Percentiles rank a stretch among this genome's conserved stretches.
phyloP scores from a whole-genome alignment of 805 yeast genomes.

The Saturnispora silvae region DNA sequence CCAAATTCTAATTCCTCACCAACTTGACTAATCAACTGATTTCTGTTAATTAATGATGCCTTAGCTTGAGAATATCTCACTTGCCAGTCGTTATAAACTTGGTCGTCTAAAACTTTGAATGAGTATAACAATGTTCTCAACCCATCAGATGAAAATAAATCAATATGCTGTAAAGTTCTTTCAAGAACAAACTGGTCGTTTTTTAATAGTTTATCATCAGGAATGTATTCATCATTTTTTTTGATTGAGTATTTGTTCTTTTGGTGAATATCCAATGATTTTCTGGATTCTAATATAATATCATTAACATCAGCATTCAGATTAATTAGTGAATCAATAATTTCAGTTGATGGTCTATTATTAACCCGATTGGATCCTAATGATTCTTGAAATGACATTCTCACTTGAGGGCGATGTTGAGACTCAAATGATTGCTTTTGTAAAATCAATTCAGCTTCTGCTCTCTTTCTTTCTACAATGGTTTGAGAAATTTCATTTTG shows the following conservation, averaged over 20 bases:
- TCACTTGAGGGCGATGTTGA: constrained; percentile 11
- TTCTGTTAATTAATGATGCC: constrained; percentile 60
- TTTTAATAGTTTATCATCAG: constrained; percentile 44
- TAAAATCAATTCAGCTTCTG: constrained; percentile 68
- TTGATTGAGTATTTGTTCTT: constrained; percentile 35
- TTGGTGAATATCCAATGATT: constrained; percentile 52
- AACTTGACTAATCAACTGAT: constrained; percentile 51
- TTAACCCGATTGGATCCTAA: background rate
- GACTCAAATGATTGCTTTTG: constrained; percentile 40
- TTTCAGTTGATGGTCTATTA: constrained; percentile 7
- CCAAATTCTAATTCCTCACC: constrained; percentile 65
- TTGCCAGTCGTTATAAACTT: constrained; percentile 59
- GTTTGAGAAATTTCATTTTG: constrained; percentile 50
- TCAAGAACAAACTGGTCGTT: constrained; percentile 75
- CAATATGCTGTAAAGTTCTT: constrained; percentile 80
- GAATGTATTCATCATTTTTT: constrained; percentile 30
- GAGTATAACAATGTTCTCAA: constrained; percentile 81
- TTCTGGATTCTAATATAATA: constrained; percentile 42
- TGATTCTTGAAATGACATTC: constrained; percentile 19
- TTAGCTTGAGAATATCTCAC: constrained; percentile 62
- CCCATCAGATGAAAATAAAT: constrained; percentile 92
- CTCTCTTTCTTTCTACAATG: constrained; percentile 52
- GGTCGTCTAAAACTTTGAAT: constrained; percentile 54
- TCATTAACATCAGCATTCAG: constrained; percentile 42
- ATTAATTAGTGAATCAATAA: constrained; percentile 23